phyloP scores from a whole-genome alignment of 345 rosid genomes.

The Syzygium grande region DNA sequence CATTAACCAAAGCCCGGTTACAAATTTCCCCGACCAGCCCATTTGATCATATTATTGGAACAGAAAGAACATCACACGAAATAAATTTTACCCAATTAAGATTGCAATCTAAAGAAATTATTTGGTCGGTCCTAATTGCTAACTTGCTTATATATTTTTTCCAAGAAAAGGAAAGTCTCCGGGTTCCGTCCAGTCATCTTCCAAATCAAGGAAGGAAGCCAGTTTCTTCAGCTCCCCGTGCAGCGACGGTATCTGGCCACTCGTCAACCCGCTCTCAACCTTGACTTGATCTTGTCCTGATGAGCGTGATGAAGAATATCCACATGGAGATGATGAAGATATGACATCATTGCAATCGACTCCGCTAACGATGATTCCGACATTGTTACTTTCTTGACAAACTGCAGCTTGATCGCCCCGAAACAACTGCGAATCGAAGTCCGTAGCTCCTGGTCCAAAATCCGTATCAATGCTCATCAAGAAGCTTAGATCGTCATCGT shows the following conservation, averaged over 20 bases:
- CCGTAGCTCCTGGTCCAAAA: not conserved
- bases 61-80: not conserved
- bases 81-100: not conserved
- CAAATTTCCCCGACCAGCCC: too few relatives aligned
- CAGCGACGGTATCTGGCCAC: not conserved
- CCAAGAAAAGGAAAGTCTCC: not conserved
- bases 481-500: not conserved
- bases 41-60: not conserved
- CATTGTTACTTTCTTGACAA: not conserved
- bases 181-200: not conserved
- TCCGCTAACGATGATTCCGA: not conserved
- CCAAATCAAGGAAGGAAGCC: conserved; percentile 9
- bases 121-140: not conserved
- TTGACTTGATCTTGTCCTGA: not conserved
- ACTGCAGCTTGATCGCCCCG: not conserved
- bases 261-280: not conserved
- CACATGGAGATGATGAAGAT: not conserved
- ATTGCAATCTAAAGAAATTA: not conserved
- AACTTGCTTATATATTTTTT: not conserved
- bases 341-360: not conserved
- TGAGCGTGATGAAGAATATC: not conserved
- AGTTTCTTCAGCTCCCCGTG: not conserved
- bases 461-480: not conserved
- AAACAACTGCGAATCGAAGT: not conserved
- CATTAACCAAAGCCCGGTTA: too few relatives aligned